Evolutionary conservation across 2,329 filamentous ascomycete genomes (phyloP), one percentile per base, ranked within the genome.

Genomic region (Venturia pyrina): DNA sequence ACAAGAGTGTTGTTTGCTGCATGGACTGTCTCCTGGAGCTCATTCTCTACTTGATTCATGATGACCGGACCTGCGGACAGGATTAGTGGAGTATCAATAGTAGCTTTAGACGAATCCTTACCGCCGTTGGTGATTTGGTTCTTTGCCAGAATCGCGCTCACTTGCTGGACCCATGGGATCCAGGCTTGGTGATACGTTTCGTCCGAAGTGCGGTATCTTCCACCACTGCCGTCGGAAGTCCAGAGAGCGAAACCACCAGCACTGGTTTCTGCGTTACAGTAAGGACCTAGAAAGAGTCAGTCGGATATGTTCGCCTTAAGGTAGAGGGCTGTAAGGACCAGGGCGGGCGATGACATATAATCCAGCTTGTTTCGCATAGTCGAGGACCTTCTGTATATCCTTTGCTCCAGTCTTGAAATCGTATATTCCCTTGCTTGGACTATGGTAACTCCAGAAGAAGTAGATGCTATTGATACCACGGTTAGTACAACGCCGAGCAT

Each of bases 221-320:
- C 84, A 62, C 85, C 84, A 34, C 78, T 83, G 56, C 85, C 85
- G 0, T 85, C 87, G 0, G 85, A 87, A 6, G 85, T 72, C 84
- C 85, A 88, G 0, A 85, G 75, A 0, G 86, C 84, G 66, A 86
- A 84, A 0, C 86, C 86, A 41, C 86, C 86, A 0, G 82, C 84
- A 68, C 83, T 86, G 3, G 84, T 79, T 71, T 88, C 86, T 0
- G 85, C 86, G 68, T 88, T 88, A 66, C 86, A 80, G 66, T 88
- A 88, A 0, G 85, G 85, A 0, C 85, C 85, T 0, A 21, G 11
- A 10, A 19, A 28, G 21, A 15, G 5, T 53, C 13, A 15, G 21
- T 21, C 69, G 15, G 15, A 17, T 1, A 17, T 17, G 5, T 43
- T 43, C 15, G 41, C 10, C 41, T 43, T 43, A 13, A 43, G 41